Percentiles rank a stretch among this genome's conserved stretches.
Conservation (phyloP, 345 rosid genomes). For the Laguncularia racemosa region DNA sequence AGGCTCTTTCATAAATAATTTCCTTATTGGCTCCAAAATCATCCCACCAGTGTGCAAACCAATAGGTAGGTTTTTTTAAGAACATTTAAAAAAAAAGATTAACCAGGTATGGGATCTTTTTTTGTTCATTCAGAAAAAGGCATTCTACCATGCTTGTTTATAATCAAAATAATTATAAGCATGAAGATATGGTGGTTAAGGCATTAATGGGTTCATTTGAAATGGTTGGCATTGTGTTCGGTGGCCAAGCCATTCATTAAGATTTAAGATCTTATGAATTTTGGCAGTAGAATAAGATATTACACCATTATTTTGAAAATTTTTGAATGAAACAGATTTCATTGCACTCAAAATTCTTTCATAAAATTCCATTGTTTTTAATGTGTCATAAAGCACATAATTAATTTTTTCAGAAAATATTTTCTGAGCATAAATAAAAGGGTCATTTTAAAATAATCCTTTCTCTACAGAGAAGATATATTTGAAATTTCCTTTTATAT, state of each 20-base stretch:
- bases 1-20: no score
- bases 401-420: background rate
- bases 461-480: background rate
- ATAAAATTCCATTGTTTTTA: no score
- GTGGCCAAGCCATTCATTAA: no score
- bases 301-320: background rate
- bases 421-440: background rate
- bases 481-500: no score
- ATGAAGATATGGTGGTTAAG: background rate
- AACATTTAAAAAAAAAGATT: no score
- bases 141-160: background rate
- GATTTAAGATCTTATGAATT: no score
- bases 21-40: no score
- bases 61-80: no score
- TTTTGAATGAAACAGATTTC: background rate
- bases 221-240: background rate
- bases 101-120: background rate
- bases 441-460: background rate
- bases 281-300: background rate
- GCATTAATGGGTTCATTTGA: background rate
- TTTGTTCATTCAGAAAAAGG: background rate
- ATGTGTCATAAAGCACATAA: background rate
- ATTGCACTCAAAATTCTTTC: background rate
- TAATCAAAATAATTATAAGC: no score
- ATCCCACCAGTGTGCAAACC: no score